Base-by-base conservation (phyloP, 352 stramenopile species). In the Phytophthora colocasiae region DNA sequence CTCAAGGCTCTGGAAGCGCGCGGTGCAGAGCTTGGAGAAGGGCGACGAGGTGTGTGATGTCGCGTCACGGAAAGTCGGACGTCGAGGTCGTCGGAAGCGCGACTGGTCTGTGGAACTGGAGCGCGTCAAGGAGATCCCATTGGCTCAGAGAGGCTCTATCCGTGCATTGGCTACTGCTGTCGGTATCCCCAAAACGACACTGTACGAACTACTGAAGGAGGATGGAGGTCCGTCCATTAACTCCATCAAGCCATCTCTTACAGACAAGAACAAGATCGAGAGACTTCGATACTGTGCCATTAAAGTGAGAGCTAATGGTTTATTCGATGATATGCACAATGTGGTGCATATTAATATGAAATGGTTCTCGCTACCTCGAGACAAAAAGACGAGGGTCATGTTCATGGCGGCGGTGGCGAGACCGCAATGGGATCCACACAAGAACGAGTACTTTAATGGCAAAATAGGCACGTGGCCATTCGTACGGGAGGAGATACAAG, bases 381-480 rank as follows among this genome's bases (percentile, higher is more conserved):
- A 80, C 39, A 77, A 72, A 36, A 77, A 73, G 58, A 71, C 58
- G 10, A 75, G 73, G 39, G 65, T 83, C 19, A 85, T 85, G 77
- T 81, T 75, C 47, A 72, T 85, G 44, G 62, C 57, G 4, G 77
- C 77, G 2, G 71, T 85, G 36, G 71, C 77, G 6, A 48, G 73
- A 11, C 77, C 77, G n/a, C 73, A 81, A 26, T 85, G 66, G 63
- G 72, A 82, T 32, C 52, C 55, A 2, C 50, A 70, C 10, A 79
- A 61, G 46, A 66, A 64, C 15, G 49, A 53, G 11, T 73, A 66
- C 46, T 85, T 80, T 62, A 58, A 81, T 49, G 77, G 77, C 14
- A 85, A 83, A 49, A 69, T 85, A 41, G 77, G 77, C 17, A 75
- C 66, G 5, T 85, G 77, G 74, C 65, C 71, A 15, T 82, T 82